These are phyloP conservation scores for Rhizopus sp. DNA, from an alignment of 371 early-diverging fungal genomes.

Conservation along the genomic window DNA sequence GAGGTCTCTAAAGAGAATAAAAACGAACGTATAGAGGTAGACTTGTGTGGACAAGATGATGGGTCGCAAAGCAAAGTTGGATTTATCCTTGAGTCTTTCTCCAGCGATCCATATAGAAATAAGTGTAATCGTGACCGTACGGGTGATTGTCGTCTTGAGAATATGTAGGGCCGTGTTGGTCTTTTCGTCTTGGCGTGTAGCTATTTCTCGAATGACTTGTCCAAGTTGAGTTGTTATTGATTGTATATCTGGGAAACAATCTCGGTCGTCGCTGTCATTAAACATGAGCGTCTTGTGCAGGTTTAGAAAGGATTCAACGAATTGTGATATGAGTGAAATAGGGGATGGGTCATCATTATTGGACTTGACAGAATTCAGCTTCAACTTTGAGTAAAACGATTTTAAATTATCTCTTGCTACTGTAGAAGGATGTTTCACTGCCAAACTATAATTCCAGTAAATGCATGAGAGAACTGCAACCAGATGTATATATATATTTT, in stretches of 20 bases:
- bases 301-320: slow-evolving; percentile 43
- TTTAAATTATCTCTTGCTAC: slow-evolving; percentile 46
- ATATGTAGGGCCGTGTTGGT: slow-evolving; percentile 28
- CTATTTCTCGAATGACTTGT: background rate
- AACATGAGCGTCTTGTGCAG: slow-evolving; percentile 46
- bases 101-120: slow-evolving; percentile 47
- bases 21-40: slow-evolving; percentile 31
- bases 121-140: slow-evolving; percentile 37
- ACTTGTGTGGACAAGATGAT: slow-evolving; percentile 33
- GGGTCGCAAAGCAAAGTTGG: slow-evolving; percentile 26
- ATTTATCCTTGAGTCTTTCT: slow-evolving; percentile 37
- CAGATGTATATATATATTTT: background rate
- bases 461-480: background rate
- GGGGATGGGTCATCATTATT: slow-evolving; percentile 1
- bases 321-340: slow-evolving; percentile 26
- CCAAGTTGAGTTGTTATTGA: slow-evolving; percentile 16
- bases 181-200: background rate
- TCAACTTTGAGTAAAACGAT: slow-evolving; percentile 46
- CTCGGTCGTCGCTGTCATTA: slow-evolving; percentile 17
- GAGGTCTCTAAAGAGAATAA: slow-evolving; percentile 25
- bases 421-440: slow-evolving; percentile 43
- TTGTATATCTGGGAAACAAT: slow-evolving; percentile 11
- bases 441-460: slow-evolving; percentile 25
- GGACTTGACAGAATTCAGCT: slow-evolving; percentile 19
- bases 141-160: slow-evolving; percentile 37